Conservation (phyloP, 768 basidiomycete genomes). For the Lactarius pseudohatsudake region DNA sequence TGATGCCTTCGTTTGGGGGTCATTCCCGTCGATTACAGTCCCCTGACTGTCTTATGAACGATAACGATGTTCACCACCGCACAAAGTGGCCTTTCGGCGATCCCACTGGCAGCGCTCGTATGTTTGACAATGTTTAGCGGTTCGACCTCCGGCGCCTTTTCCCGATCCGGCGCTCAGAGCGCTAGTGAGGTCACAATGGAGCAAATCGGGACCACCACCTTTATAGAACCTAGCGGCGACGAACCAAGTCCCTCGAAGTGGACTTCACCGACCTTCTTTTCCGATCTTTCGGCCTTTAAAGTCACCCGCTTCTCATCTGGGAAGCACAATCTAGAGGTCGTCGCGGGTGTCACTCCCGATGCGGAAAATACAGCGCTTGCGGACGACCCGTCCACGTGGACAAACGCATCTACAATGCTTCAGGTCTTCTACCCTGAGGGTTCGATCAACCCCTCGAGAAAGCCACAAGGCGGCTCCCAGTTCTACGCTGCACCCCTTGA, state of each 20-base stretch:
- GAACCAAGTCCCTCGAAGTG: slow-evolving; percentile 13
- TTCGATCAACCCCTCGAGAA: slow-evolving; percentile 62
- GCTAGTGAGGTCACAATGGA: background rate
- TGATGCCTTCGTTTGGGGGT: background rate
- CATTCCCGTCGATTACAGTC: background rate
- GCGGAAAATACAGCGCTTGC: background rate
- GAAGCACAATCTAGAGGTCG: slow-evolving; percentile 21
- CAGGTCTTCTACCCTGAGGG: slow-evolving; percentile 66
- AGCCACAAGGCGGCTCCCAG: slow-evolving; percentile 68
- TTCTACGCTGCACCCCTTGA: slow-evolving; percentile 57
- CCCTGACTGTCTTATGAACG: background rate
- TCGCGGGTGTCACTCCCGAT: slow-evolving; percentile 20
- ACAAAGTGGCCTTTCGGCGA: background rate
- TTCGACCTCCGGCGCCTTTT: background rate
- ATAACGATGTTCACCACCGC: background rate
- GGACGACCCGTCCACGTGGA: slow-evolving; percentile 29
- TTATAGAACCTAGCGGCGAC: background rate
- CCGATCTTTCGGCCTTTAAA: slow-evolving; percentile 23
- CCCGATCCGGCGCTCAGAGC: background rate
- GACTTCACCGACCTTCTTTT: slow-evolving; percentile 15
- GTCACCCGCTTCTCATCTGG: slow-evolving; percentile 25
- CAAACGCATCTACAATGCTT: slow-evolving; percentile 45
- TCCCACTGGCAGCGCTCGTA: background rate
- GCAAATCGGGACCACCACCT: background rate
- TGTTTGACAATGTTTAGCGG: background rate